Percentiles rank a stretch among this genome's conserved stretches.
Evolutionary conservation across 257 asterid genomes (phyloP).

Genomic region (Lantana camara): DNA sequence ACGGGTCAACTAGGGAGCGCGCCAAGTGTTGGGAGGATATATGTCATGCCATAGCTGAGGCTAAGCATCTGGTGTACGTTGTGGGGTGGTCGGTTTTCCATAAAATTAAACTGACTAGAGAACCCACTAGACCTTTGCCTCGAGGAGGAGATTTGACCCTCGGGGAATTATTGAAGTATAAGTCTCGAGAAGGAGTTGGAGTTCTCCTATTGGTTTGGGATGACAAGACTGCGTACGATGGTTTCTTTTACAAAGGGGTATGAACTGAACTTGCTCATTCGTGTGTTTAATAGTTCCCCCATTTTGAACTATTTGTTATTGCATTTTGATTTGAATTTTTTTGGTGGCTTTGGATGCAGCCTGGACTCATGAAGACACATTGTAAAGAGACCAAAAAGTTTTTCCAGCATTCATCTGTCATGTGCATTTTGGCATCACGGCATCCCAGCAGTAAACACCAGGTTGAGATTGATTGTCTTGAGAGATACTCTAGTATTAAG

Average conservation of each 20-base stretch:
- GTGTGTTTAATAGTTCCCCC: slow-evolving; percentile 2
- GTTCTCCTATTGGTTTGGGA: slow-evolving; percentile 92
- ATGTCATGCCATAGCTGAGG: slow-evolving; percentile 79
- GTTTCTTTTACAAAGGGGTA: slow-evolving; percentile 72
- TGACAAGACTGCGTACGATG: slow-evolving; percentile 85
- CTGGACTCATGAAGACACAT: slow-evolving; percentile 85
- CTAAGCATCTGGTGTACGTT: slow-evolving; percentile 85
- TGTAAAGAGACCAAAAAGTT: slow-evolving; percentile 91
- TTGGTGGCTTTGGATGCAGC: slow-evolving; percentile 52
- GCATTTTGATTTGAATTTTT: slow-evolving; percentile 12
- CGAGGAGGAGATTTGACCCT: slow-evolving; percentile 86
- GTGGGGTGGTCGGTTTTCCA: slow-evolving; percentile 92
- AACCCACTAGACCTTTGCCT: slow-evolving; percentile 70
- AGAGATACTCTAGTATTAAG: not conserved
- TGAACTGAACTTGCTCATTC: slow-evolving; percentile 1
- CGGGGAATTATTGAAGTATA: slow-evolving; percentile 87
- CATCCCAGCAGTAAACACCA: slow-evolving; percentile 85
- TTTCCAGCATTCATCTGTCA: slow-evolving; percentile 83
- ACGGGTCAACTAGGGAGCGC: slow-evolving; percentile 47
- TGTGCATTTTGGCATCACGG: slow-evolving; percentile 84
- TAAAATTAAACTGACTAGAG: slow-evolving; percentile 74
- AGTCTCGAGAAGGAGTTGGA: slow-evolving; percentile 93
- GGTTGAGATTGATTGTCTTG: slow-evolving; percentile 23
- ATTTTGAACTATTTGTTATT: not conserved
- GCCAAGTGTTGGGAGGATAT: slow-evolving; percentile 86